A percentile compares a stretch with the other conserved stretches of the same genome.
These are phyloP conservation scores for Umbilicaria muhlenbergii DNA, from an alignment of 495 filamentous ascomycete species.

Conservation along the genomic window DNA sequence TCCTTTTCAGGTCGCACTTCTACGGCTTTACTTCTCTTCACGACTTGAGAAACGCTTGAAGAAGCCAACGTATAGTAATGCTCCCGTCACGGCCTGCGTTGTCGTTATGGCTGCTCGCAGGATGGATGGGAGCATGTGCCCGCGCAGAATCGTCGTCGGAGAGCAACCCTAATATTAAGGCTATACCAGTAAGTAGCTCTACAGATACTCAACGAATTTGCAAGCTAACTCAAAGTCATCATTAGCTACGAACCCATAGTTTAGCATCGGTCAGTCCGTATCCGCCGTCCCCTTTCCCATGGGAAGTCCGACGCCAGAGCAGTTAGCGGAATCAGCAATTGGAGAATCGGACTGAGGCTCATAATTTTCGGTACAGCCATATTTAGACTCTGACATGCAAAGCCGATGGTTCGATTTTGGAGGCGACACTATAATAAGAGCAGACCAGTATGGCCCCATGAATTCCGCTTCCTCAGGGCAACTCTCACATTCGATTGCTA, in stretches of 20 bases:
- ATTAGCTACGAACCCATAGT: constrained; percentile 63
- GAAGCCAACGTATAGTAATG: not conserved
- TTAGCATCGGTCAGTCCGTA: constrained; percentile 32
- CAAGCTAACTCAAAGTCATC: constrained; percentile 10
- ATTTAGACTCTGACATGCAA: constrained; percentile 95
- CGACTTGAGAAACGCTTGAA: no score
- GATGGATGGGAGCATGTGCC: constrained; percentile 8
- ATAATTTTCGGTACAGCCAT: constrained; percentile 44
- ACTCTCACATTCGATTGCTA: not conserved
- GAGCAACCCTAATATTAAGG: constrained; percentile 31
- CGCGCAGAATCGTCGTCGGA: constrained; percentile 6
- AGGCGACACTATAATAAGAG: constrained; percentile 82
- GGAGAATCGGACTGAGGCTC: not conserved
- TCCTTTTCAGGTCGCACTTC: no score
- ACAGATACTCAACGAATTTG: not conserved
- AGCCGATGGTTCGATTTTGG: constrained; percentile 99
- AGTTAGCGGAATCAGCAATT: no score
- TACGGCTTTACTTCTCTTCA: no score
- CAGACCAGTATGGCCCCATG: constrained; percentile 55
- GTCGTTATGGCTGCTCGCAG: constrained; percentile 12
- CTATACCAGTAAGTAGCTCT: constrained; percentile 32
- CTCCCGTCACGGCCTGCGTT: constrained; percentile 2
- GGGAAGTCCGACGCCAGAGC: no score
- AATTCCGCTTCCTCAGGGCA: not conserved
- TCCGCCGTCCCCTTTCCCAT: not conserved